phyloP scores from a whole-genome alignment of 2,329 filamentous ascomycete genomes.

The Fusarium agapanthi region DNA sequence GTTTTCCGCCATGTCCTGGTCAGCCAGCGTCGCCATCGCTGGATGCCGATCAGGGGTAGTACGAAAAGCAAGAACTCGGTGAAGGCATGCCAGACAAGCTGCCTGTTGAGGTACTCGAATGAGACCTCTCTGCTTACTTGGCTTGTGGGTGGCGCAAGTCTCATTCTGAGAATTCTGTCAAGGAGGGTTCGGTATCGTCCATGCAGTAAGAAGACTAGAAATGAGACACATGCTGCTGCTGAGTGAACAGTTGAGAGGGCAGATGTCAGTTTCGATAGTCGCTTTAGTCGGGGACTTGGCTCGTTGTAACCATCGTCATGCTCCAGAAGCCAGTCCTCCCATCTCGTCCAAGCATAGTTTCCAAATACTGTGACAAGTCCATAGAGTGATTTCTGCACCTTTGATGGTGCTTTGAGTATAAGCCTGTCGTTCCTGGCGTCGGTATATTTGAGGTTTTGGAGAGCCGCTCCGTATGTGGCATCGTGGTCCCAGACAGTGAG shows the following conservation, averaged over 20 bases:
- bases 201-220: slow-evolving; percentile 89
- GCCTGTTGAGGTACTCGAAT: slow-evolving; percentile 96
- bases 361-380: slow-evolving; percentile 88
- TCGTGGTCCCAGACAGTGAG: slow-evolving; percentile 96
- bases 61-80: slow-evolving; percentile 98
- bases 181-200: slow-evolving; percentile 91
- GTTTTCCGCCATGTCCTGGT: slow-evolving; percentile 85
- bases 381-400: slow-evolving; percentile 84
- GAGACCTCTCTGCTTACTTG: slow-evolving; percentile 92
- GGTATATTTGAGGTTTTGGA: slow-evolving; percentile 91
- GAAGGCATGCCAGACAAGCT: slow-evolving; percentile 99
- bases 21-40: slow-evolving; percentile 92
- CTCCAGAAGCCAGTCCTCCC: slow-evolving; percentile 85
- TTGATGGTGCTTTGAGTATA: slow-evolving; percentile 75
- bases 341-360: slow-evolving; percentile 88
- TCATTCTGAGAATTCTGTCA: slow-evolving; percentile 84
- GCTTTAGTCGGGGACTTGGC: slow-evolving; percentile 58
- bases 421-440: slow-evolving; percentile 76
- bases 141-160: slow-evolving; percentile 83
- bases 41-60: slow-evolving; percentile 94
- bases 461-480: slow-evolving; percentile 89
- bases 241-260: slow-evolving; percentile 78
- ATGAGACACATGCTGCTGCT: slow-evolving; percentile 82
- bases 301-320: slow-evolving; percentile 79
- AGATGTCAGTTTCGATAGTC: slow-evolving; percentile 75